Base-by-base conservation (phyloP, 139 green algal genomes). In the Desmodesmus armatus region DNA sequence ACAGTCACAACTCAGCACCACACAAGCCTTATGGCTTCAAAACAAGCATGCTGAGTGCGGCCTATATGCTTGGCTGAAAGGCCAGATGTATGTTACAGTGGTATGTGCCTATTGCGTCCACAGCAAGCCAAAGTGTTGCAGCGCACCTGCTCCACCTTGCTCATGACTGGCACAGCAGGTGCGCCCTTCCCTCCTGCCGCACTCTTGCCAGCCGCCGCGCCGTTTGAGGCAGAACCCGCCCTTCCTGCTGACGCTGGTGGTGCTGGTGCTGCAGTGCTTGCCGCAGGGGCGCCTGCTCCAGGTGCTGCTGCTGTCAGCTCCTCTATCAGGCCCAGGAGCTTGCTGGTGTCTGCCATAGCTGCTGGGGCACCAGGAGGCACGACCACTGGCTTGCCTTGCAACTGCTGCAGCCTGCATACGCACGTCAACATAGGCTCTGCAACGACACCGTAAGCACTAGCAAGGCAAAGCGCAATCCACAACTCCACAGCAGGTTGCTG, bases 381-480 rank as follows among this genome's bases (percentile, higher is more conserved):
- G 21, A 78, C 63, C 9, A 79, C 40, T 13, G 74, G 62, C 66
- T 85, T 70, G 21, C 89, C 89, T 3, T 86, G 85, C 71, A 92
- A 71, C 89, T 92, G 91, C 83, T 92, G 91, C 71, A 94, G 76
- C 33, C 87, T 71, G n/a, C n/a, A n/a, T n/a, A n/a, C n/a, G n/a
- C n/a, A n/a, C n/a, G n/a, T n/a, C n/a, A n/a, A n/a, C n/a, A n/a
- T n/a, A n/a, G n/a, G n/a, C n/a, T n/a, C n/a, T 5, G 89, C 84
- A 41, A 91, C 91, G 6, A 69, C 70, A n/a, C n/a, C n/a, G n/a
- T n/a, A n/a, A n/a, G n/a, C n/a, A n/a, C n/a, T n/a, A n/a, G n/a
- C n/a, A n/a, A n/a, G n/a, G n/a, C n/a, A n/a, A n/a, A n/a, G n/a
- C n/a, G n/a, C n/a, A n/a, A n/a, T n/a, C n/a, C n/a, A n/a, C n/a